Evolutionary conservation across 192 early-diverging fungal genomes (phyloP).

Genomic region (Endogone sp.): DNA sequence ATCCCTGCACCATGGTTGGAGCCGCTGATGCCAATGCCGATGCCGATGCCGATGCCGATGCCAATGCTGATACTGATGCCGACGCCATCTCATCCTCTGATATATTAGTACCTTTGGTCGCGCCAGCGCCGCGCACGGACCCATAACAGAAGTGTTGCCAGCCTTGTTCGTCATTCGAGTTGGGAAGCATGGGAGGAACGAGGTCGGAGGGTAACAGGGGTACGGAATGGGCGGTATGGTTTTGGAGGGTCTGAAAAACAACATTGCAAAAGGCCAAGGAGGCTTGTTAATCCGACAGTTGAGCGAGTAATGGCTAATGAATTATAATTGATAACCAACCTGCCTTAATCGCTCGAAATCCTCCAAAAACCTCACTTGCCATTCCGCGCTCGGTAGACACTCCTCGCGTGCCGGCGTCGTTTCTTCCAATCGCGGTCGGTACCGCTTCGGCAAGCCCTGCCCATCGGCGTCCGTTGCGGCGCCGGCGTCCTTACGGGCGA

Average conservation of each 20-base stretch:
- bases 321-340: not conserved
- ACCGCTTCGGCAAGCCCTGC: conserved; percentile 1
- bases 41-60: no score
- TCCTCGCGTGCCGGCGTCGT: not conserved
- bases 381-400: conserved; percentile 1
- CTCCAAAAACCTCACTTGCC: conserved; percentile 1
- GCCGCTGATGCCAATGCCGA: no score
- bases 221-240: not conserved
- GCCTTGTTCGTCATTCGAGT: not conserved
- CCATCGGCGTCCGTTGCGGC: no score
- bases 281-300: no score
- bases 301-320: no score
- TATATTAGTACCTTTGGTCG: no score
- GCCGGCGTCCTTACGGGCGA: no score
- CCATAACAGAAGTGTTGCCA: conserved; percentile 10
- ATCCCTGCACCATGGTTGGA: no score
- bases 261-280: no score
- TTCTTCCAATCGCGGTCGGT: not conserved
- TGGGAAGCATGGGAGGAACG: not conserved
- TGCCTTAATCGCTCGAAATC: conserved; percentile 1
- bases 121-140: not conserved
- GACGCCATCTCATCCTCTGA: no score
- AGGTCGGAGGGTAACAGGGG: not conserved
- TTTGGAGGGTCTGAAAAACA: not conserved
- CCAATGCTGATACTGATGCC: no score